Base-by-base conservation (phyloP, 169 alveolate genomes). In the Theileria orientalis region DNA sequence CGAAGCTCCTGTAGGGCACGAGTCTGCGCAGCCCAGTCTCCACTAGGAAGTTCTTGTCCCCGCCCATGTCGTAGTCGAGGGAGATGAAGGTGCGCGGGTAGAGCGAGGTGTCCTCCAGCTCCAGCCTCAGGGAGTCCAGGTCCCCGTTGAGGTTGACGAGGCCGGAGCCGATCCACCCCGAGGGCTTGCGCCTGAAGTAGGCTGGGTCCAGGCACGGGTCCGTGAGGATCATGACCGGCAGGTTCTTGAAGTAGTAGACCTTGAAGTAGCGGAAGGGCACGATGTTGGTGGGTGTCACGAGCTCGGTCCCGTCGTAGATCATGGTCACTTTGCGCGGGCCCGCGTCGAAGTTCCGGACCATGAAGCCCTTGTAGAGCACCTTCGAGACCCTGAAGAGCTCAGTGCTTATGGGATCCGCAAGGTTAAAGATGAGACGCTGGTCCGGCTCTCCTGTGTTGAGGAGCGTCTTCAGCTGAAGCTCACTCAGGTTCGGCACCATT, bases 211-310 rank as follows among this genome's bases (percentile, higher is more conserved):
- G 32, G 14, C 1, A 7, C 19, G 3, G 66, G 41, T 56, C 66
- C 19, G 66, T 25, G 23, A 56, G 16, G 14, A 56, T 29, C 16
- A 6, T n/a, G 19, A 56, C 21, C 13, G 66, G 66, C 5, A 23
- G 1, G 14, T 37, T 27, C 33, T 30, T 33, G 41, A n/a, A 30
- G 37, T 56, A 56, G 44, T 56, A 56, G 7, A 56, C 66, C 21
- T 56, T 3, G 1, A 56, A 9, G 32, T 30, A 21, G 21, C 2
- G 0, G 37, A 56, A 56, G 23, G 66, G 66, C 37, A 56, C 21
- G 3, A 56, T 30, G 66, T 56, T 56, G 3, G 25, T 56, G 19
- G 66, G 66, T 23, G 66, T 56, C 32, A 56, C 66, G 0, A 14
- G 41, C 2, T 56, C 66, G 19, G 14, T 56, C 16, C 21, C 29